phyloP scores from a whole-genome alignment of 1,284 basidiomycete species.

The Heterobasidion irregulare region DNA sequence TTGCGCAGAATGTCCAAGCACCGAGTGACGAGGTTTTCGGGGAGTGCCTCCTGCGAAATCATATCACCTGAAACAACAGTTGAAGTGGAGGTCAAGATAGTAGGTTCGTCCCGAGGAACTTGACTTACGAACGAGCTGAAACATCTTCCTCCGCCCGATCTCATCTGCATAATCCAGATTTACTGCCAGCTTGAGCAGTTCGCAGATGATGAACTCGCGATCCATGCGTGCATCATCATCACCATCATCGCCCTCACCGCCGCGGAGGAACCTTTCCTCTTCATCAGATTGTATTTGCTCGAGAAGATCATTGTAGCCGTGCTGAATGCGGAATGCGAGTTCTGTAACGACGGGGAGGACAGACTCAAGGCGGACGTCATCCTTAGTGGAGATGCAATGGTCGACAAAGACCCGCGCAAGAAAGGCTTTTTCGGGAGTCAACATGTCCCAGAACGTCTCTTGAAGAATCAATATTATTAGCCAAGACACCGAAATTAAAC shows the following conservation, averaged over 20 bases:
- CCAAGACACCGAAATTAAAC: not conserved
- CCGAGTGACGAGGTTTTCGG: slow-evolving; percentile 69
- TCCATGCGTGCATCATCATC: slow-evolving; percentile 54
- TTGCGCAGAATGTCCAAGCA: slow-evolving; percentile 86
- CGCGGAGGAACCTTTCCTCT: slow-evolving; percentile 22
- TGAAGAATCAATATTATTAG: not conserved
- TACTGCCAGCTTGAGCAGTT: slow-evolving; percentile 77
- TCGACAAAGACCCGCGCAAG: slow-evolving; percentile 83
- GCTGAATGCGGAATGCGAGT: slow-evolving; percentile 82
- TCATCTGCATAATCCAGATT: slow-evolving; percentile 93
- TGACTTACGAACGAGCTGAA: slow-evolving; percentile 72
- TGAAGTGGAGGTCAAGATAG: not conserved
- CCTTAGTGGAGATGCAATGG: slow-evolving; percentile 60
- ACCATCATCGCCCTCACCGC: slow-evolving; percentile 21
- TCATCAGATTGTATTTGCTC: slow-evolving; percentile 31
- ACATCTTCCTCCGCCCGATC: slow-evolving; percentile 90
- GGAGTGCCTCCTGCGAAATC: slow-evolving; percentile 78
- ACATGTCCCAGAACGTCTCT: slow-evolving; percentile 71
- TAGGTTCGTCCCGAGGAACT: too few relatives aligned
- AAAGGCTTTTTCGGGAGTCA: slow-evolving; percentile 81
- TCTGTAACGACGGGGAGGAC: slow-evolving; percentile 85
- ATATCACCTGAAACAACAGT: slow-evolving; percentile 55
- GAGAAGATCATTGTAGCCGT: slow-evolving; percentile 68
- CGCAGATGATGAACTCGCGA: slow-evolving; percentile 70
- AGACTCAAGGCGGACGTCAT: slow-evolving; percentile 65